Evolutionary conservation across 2,329 filamentous ascomycete species (phyloP).

Genomic region (Chaetomiaceae sp.): DNA sequence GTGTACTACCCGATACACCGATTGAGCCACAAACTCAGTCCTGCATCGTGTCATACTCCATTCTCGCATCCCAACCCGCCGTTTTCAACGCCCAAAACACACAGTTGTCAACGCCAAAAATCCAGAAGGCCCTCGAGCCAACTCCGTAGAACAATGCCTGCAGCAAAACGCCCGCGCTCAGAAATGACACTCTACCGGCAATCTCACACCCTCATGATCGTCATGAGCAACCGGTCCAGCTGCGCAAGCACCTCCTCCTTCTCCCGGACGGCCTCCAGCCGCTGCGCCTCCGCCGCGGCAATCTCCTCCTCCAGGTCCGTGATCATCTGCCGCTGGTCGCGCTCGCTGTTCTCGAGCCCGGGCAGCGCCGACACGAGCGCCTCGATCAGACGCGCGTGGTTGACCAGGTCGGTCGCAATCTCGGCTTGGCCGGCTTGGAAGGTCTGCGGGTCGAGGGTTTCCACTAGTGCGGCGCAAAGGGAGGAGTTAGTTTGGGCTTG

Average conservation of each 20-base stretch:
- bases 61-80: no score
- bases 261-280: conserved; percentile 58
- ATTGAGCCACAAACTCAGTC: no score
- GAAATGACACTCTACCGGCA: neutral
- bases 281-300: conserved; percentile 55
- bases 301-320: conserved; percentile 60
- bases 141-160: no score
- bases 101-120: no score
- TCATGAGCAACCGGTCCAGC: conserved; percentile 56
- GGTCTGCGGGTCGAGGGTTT: conserved; percentile 55
- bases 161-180: neutral
- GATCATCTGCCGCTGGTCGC: conserved; percentile 65
- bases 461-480: conserved; percentile 37
- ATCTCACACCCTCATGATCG: conserved; percentile 23
- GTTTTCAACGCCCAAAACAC: no score
- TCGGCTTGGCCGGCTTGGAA: conserved; percentile 65
- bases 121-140: no score
- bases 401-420: conserved; percentile 67
- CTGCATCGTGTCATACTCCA: no score
- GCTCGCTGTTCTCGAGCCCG: conserved; percentile 70
- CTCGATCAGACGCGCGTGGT: conserved; percentile 81
- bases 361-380: conserved; percentile 67
- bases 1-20: no score
- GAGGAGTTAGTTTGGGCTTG: neutral
- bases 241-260: conserved; percentile 54